Conservation (phyloP, 495 filamentous ascomycete genomes). For the Poronia punctata region DNA sequence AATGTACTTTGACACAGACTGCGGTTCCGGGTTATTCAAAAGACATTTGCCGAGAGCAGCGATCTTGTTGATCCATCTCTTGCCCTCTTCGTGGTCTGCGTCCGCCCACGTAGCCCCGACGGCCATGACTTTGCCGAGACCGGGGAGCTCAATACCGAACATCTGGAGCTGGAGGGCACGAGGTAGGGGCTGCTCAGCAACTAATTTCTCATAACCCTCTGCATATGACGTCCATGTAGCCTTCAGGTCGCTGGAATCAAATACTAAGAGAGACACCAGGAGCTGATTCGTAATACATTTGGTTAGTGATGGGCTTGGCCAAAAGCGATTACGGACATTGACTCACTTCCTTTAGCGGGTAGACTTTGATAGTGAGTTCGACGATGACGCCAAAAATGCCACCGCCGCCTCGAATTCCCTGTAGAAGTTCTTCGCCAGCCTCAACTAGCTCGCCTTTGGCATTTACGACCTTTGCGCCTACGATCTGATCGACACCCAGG, state of each 20-base stretch:
- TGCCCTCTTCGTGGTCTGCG: constrained; percentile 3
- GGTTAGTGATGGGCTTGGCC: no score
- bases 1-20: background rate
- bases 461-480: constrained; percentile 21
- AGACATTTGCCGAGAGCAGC: constrained; percentile 2
- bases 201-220: background rate
- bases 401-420: constrained; percentile 34
- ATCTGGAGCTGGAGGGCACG: constrained; percentile 1
- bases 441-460: constrained; percentile 25
- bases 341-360: constrained; percentile 25
- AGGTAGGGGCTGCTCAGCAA: background rate
- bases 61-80: constrained; percentile 4
- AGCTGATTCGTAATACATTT: no score
- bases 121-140: constrained; percentile 1
- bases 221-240: constrained; percentile 1
- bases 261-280: background rate
- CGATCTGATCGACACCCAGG: constrained; percentile 31
- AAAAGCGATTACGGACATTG: background rate
- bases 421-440: constrained; percentile 28
- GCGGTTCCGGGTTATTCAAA: constrained; percentile 3
- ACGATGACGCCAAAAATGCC: constrained; percentile 42
- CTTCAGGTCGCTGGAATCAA: constrained; percentile 1
- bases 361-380: constrained; percentile 20
- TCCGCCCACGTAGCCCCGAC: constrained; percentile 3
- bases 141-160: constrained; percentile 3